Base-by-base conservation (phyloP, 352 stramenopile genomes). In the Phytophthora idaei region DNA sequence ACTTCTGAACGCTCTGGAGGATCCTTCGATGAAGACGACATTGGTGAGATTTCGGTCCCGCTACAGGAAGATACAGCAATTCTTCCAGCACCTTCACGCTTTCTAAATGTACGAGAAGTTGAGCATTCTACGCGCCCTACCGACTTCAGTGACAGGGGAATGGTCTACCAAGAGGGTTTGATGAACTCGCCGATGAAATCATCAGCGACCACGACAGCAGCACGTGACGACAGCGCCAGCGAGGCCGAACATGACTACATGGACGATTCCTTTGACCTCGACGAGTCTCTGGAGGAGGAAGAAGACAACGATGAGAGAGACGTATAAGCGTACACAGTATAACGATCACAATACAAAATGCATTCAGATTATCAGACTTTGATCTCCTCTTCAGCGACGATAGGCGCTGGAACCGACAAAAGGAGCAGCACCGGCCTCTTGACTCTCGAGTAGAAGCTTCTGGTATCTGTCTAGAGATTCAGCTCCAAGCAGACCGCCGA, bases 241-340 rank as follows among this genome's bases (percentile, higher is more conserved):
- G 71, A 81, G 4, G 81, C 55, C 21, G 70, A 83, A 21, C 58
- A 82, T 5, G 81, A 81, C 42, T 90, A 91, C 46, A 52, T 90
- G 57, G 82, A 89, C 45, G 84, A 90, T 27, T 93, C 82, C 3
- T 93, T 93, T 44, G 84, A 93, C 37, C 47, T 91, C 21, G 80
- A 93, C 29, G 84, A 93, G 48, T 93, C 84, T 1, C n/a, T 92
- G 10, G 78, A 87, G 17, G 79, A 89, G 15, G 78, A 86, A 10
- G 77, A 84, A 3, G 64, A 81, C 5, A 45, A 74, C 14, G 31
- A 50, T 7, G 66, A 70, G 21, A 61, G n/a, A 21, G 45, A 69
- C 42, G 62, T 71, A 48, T 71, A 36, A 73, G 5, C 7, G 15
- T 11, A 28, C n/a, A 1, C 1, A 47, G 3, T 2, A 44, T 27